A percentile compares a stretch with the other conserved stretches of the same genome.
phyloP scores from a whole-genome alignment of 225 moss, liverwort and hornwort genomes.

The Straminergon stramineum region DNA sequence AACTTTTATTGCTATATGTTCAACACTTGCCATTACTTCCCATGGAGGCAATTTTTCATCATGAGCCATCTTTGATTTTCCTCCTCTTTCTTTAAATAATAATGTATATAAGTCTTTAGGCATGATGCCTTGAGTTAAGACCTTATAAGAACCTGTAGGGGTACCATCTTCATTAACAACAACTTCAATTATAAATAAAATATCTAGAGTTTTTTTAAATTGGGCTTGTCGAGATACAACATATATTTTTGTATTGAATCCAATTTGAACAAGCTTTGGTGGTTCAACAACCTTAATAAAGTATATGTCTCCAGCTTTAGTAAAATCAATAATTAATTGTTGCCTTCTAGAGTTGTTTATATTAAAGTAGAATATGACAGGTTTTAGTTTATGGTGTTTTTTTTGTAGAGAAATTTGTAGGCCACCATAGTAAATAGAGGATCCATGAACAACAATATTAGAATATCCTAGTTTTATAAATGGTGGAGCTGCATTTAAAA shows the following conservation, averaged over 20 bases:
- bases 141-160: background rate
- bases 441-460: background rate
- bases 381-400: background rate
- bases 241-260: background rate
- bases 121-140: background rate
- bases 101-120: background rate
- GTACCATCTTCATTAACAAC: background rate
- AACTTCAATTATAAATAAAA: constrained; percentile 6
- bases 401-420: background rate
- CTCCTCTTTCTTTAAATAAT: background rate
- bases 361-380: constrained; percentile 7
- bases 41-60: background rate
- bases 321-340: background rate
- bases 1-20: constrained; percentile 8
- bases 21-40: background rate
- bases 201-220: background rate
- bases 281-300: background rate
- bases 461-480: background rate
- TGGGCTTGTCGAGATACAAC: background rate
- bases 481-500: background rate
- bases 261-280: constrained; percentile 17
- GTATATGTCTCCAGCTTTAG: background rate
- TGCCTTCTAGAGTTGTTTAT: background rate
- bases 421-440: constrained; percentile 4
- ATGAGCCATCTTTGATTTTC: rapidly evolving